A percentile compares a stretch with the other conserved stretches of the same genome.
Conservation (phyloP, 202 grass and related monocot genomes). For the Saccharum hybrid region DNA sequence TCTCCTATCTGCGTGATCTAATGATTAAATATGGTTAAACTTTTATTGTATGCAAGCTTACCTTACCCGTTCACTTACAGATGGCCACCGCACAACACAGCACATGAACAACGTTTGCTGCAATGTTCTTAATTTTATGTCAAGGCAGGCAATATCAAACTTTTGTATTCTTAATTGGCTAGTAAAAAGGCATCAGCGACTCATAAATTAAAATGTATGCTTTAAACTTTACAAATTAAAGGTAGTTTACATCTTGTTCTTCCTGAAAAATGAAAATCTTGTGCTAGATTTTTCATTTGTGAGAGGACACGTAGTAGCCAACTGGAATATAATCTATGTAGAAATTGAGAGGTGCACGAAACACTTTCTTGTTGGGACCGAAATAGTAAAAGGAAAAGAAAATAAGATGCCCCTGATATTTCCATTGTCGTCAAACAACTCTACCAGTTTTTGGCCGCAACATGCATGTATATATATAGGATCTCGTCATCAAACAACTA, state of each 20-base stretch:
- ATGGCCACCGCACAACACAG: background rate
- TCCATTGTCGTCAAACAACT: constrained; percentile 4
- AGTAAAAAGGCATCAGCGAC: background rate
- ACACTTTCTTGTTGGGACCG: background rate
- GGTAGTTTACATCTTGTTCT: background rate
- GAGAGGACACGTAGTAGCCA: background rate
- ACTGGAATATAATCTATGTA: background rate
- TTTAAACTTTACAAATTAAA: background rate
- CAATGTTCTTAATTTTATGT: background rate
- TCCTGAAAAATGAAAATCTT: no score
- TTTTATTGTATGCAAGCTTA: background rate
- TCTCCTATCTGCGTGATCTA: background rate
- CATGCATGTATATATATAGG: background rate
- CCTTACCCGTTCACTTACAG: background rate
- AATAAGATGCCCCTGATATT: background rate
- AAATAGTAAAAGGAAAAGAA: background rate
- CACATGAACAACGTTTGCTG: background rate
- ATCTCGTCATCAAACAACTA: constrained; percentile 32
- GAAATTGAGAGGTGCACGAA: constrained; percentile 30
- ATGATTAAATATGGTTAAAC: background rate
- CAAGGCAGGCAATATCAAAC: background rate
- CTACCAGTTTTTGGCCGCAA: background rate
- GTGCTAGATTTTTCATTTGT: background rate
- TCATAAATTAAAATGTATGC: background rate
- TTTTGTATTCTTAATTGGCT: background rate